Conservation (phyloP, 495 filamentous ascomycete species). For the Podospora tetraspora region DNA sequence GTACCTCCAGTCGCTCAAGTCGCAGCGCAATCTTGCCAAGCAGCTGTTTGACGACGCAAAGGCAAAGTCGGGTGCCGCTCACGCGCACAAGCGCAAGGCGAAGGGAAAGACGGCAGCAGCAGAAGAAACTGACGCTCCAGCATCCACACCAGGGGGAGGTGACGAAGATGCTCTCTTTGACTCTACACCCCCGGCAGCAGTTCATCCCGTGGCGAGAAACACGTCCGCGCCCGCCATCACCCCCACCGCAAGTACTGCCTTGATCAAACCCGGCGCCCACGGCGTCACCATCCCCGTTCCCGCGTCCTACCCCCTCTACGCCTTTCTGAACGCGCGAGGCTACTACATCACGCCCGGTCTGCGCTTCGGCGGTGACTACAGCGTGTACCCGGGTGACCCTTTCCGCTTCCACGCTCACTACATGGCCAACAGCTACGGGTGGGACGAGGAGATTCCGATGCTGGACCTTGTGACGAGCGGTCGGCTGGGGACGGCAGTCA, state of each 20-base stretch:
- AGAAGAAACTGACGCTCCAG: constrained; percentile 18
- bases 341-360: constrained; percentile 90
- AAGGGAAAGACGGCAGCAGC: constrained; percentile 17
- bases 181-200: constrained; percentile 7
- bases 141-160: constrained; percentile 14
- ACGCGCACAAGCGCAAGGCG: constrained; percentile 29
- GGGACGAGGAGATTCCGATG: constrained; percentile 81
- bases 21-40: constrained; percentile 39
- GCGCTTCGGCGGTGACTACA: constrained; percentile 90
- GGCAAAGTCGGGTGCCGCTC: constrained; percentile 29
- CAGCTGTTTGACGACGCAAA: constrained; percentile 34
- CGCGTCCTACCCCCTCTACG: constrained; percentile 56
- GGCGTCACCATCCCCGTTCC: constrained; percentile 23
- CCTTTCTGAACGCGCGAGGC: constrained; percentile 67
- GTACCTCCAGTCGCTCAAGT: constrained; percentile 40
- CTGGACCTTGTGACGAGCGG: constrained; percentile 81
- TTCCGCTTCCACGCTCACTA: constrained; percentile 94
- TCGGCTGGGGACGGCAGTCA: constrained; percentile 84
- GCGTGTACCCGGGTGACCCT: constrained; percentile 91
- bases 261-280: constrained; percentile 32
- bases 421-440: constrained; percentile 66
- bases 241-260: constrained; percentile 21
- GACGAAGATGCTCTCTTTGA: constrained; percentile 43
- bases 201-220: background rate
- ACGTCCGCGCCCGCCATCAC: constrained; percentile 19